Base-by-base conservation (phyloP, 23 red algal species). In the Gracilaria caudata region DNA sequence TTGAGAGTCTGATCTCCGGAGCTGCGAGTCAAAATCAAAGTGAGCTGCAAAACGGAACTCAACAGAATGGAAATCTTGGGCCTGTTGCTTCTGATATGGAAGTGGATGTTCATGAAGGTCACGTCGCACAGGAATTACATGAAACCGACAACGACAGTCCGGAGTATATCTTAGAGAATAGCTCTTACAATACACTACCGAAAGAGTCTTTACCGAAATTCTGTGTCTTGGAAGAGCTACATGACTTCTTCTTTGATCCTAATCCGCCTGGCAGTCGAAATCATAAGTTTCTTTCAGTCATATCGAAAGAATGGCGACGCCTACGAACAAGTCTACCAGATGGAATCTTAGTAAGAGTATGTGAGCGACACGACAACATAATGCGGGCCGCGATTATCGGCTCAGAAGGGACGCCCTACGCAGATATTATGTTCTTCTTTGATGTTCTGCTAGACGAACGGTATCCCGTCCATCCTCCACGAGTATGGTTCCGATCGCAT, bases 391-490 rank as follows among this genome's bases (percentile, higher is more conserved):
- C 64, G 17, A 87, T 94, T 29, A 60, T 94, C 45, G 92, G 92
- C 35, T 83, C 92, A 2, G 68, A 87, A 88, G 83, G 58, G n/a
- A 94, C 92, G 10, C 92, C 92, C 32, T 94, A 94, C 41, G 92
- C 83, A 20, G 92, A 94, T 53, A 61, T 82, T 4, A 73, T 94
- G 24, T 95, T 95, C 36, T 85, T 90, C 58, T 95, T 95, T 75
- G 94, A 95, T 78, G 86, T 95, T 43, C 63, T 77, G 44, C 28
- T 95, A 30, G 68, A 68, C 43, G 47, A 41, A 36, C 43, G 81
- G 0, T 95, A 95, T 55, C 94, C 94, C 4, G 35, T 87, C 2
- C 65, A 74, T 58, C 94, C 94, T 40, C 94, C 94, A 64, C 19
- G 68, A 19, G 86, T 87, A 56, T 72, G 81, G 68, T 86, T 95